Evolutionary conservation across 2,329 filamentous ascomycete species (phyloP).

Genomic region (Piedraia hortae): DNA sequence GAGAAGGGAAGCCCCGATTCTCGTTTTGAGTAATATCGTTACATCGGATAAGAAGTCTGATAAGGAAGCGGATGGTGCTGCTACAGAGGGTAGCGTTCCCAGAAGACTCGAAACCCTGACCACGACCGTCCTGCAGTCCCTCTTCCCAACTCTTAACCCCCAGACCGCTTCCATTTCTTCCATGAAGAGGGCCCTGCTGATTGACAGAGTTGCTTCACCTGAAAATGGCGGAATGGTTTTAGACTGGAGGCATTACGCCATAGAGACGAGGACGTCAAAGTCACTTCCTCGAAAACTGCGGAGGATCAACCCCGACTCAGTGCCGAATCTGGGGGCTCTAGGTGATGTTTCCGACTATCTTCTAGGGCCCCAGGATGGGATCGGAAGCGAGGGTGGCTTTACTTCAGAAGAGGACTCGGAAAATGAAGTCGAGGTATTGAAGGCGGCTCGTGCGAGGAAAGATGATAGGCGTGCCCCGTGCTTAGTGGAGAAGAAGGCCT

Average conservation of each 20-base stretch:
- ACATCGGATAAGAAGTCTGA: slow-evolving; percentile 21
- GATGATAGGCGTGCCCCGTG: slow-evolving; percentile 2
- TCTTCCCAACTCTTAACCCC: slow-evolving; percentile 88
- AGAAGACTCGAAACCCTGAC: slow-evolving; percentile 82
- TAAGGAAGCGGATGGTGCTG: slow-evolving; percentile 23
- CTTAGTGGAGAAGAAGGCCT: slow-evolving; percentile 52
- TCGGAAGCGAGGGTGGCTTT: slow-evolving; percentile 58
- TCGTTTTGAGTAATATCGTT: slow-evolving; percentile 82
- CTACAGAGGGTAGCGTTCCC: slow-evolving; percentile 47
- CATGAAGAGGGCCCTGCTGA: slow-evolving; percentile 70
- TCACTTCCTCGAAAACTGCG: slow-evolving; percentile 53
- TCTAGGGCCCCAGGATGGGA: slow-evolving; percentile 52
- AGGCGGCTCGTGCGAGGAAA: slow-evolving; percentile 3
- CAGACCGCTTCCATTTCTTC: slow-evolving; percentile 68
- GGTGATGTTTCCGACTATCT: slow-evolving; percentile 90
- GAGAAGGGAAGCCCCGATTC: slow-evolving; percentile 59
- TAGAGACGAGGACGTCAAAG: slow-evolving; percentile 65
- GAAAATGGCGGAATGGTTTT: slow-evolving; percentile 33
- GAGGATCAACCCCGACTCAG: slow-evolving; percentile 31
- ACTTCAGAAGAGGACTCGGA: slow-evolving; percentile 87
- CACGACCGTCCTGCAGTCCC: slow-evolving; percentile 81
- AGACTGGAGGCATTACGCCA: slow-evolving; percentile 80
- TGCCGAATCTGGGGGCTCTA: slow-evolving; percentile 75
- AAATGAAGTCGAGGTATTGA: slow-evolving; percentile 66
- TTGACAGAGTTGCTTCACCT: slow-evolving; percentile 34